Evolutionary conservation across 352 stramenopile species (phyloP).

Genomic region (Phytophthora aleatoria): DNA sequence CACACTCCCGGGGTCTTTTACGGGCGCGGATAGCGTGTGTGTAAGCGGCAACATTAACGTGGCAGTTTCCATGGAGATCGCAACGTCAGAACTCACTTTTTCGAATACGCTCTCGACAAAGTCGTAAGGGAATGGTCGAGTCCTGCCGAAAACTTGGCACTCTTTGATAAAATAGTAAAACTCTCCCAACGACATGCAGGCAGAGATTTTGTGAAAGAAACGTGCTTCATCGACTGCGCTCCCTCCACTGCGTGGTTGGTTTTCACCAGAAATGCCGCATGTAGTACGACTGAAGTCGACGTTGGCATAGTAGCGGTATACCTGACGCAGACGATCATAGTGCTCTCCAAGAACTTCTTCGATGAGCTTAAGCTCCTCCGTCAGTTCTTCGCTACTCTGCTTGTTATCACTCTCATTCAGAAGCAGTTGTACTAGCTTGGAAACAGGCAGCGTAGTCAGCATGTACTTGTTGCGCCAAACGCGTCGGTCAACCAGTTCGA

Average conservation of each 20-base stretch:
- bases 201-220: slow-evolving; percentile 72
- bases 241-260: slow-evolving; percentile 1
- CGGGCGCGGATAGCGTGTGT: slow-evolving; percentile 26
- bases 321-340: slow-evolving; percentile 44
- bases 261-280: slow-evolving; percentile 3
- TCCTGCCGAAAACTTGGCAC: slow-evolving; percentile 59
- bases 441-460: slow-evolving; percentile 53
- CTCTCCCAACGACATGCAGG: slow-evolving; percentile 68
- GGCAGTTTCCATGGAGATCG: slow-evolving; percentile 26
- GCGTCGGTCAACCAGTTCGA: slow-evolving; percentile 56
- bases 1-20: slow-evolving; percentile 11
- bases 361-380: slow-evolving; percentile 39
- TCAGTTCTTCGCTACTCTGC: slow-evolving; percentile 23
- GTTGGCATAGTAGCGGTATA: slow-evolving; percentile 67
- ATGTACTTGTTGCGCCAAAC: slow-evolving; percentile 65
- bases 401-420: slow-evolving; percentile 14
- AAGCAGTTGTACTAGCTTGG: slow-evolving; percentile 43
- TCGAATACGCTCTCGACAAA: slow-evolving; percentile 63
- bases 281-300: slow-evolving; percentile 36
- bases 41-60: slow-evolving; percentile 25
- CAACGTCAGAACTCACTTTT: slow-evolving; percentile 52
- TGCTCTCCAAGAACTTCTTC: slow-evolving; percentile 51
- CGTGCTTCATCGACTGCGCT: slow-evolving; percentile 44
- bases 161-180: slow-evolving; percentile 76
- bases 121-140: slow-evolving; percentile 58